Base-by-base conservation (phyloP, 2,329 filamentous ascomycete species). In the Pseudogymnoascus sp. region DNA sequence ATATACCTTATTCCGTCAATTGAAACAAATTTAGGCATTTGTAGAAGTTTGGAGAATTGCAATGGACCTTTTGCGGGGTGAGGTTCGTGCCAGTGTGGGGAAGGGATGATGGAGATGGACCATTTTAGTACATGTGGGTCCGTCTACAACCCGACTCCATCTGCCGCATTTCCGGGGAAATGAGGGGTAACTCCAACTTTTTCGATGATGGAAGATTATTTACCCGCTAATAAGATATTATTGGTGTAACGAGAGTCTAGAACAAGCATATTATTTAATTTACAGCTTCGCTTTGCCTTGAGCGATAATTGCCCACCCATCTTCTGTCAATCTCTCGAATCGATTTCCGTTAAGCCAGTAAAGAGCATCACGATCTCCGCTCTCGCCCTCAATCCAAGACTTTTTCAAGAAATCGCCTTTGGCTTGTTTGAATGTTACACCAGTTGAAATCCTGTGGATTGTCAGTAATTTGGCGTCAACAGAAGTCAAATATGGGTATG, bases 361-460 rank as follows among this genome's bases (percentile, higher is more conserved):
- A 45, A 80, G 63, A 21, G 69, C 71, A 64, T 78, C 76, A 1
- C 69, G 55, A 41, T 68, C 73, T 1, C 68, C 70, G 35, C 67
- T 69, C 31, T 73, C 71, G 1, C 65, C 66, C 6, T 68, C 68
- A 61, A 73, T 69, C 78, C 77, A 79, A 14, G 71, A 69, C 60
- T 76, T 76, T 65, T 76, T 77, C 26, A 74, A 68, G 26, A 80
- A 65, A 7, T 77, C 76, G 6, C 72, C 73, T 67, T 80, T 80
- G 1, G 76, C 75, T 65, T 80, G 78, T 65, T 80, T 81, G 71
- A 80, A 80, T 4, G 78, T 80, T n/a, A 76, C 78, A 49, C 76
- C 76, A 1, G 76, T 76, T 63, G 75, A 74, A 61, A 79, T 77
- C 65, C 66, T 69, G 52, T 26, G 41, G 29, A 14, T 0, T 31